Conservation (phyloP, 805 yeast genomes). For the Metschnikowia lachancei region DNA sequence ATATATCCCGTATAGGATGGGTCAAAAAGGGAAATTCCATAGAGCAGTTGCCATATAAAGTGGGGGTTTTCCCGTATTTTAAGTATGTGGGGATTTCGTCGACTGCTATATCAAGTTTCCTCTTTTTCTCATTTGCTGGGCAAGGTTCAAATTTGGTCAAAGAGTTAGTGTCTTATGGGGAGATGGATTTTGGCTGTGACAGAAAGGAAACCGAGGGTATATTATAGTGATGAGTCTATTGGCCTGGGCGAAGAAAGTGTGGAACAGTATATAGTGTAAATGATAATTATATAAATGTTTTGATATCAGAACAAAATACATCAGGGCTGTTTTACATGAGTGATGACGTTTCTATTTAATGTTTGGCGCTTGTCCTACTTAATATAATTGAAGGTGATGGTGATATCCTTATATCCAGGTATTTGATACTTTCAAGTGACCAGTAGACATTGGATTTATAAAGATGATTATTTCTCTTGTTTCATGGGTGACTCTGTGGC, state of each 20-base stretch:
- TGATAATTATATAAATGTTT: too few relatives aligned
- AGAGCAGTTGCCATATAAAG: constrained; percentile 18
- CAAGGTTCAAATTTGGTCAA: constrained; percentile 4
- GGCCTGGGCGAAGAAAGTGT: background rate
- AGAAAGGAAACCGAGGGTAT: constrained; percentile 7
- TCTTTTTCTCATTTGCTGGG: constrained; percentile 9
- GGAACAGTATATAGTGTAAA: constrained; percentile 4
- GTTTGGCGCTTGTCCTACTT: too few relatives aligned
- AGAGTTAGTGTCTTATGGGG: constrained; percentile 2
- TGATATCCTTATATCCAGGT: too few relatives aligned
- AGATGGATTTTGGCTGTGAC: constrained; percentile 11
- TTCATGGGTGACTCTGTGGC: too few relatives aligned
- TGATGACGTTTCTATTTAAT: too few relatives aligned
- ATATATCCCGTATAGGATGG: constrained; percentile 24
- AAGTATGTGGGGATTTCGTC: constrained; percentile 21
- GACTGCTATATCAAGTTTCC: constrained; percentile 23
- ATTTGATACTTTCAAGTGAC: too few relatives aligned
- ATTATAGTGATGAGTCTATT: background rate
- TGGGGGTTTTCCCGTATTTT: constrained; percentile 21
- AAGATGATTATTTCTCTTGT: too few relatives aligned
- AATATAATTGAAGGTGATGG: too few relatives aligned
- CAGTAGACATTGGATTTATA: too few relatives aligned
- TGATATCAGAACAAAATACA: too few relatives aligned
- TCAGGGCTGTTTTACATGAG: too few relatives aligned
- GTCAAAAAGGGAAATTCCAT: constrained; percentile 16